Evolutionary conservation across 257 asterid genomes (phyloP).

Genomic region (Fraxinus excelsior): DNA sequence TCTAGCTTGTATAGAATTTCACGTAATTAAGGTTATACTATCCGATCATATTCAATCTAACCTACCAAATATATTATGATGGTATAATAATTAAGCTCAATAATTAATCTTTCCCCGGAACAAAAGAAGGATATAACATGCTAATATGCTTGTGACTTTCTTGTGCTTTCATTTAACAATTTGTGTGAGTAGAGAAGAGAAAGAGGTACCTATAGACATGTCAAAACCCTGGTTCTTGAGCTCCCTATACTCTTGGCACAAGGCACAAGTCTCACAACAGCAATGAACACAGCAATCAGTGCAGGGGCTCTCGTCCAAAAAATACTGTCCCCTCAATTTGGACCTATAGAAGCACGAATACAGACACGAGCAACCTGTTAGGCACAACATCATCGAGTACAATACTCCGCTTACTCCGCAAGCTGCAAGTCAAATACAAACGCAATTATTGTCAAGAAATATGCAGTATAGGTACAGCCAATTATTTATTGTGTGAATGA

Average conservation of each 20-base stretch:
- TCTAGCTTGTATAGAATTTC: too few relatives aligned
- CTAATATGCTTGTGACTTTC: too few relatives aligned
- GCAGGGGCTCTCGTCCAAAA: slow-evolving; percentile 31
- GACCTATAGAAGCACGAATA: slow-evolving; percentile 38
- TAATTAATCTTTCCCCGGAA: too few relatives aligned
- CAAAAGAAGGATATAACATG: too few relatives aligned
- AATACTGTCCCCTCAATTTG: slow-evolving; percentile 32
- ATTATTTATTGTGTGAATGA: too few relatives aligned
- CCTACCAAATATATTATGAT: too few relatives aligned
- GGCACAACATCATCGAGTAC: slow-evolving; percentile 14
- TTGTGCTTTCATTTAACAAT: too few relatives aligned
- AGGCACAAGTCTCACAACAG: slow-evolving; percentile 19
- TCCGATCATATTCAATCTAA: too few relatives aligned
- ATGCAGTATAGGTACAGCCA: neutral
- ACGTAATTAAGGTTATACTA: too few relatives aligned
- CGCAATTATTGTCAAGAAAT: neutral
- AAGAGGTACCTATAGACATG: neutral
- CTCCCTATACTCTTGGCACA: neutral
- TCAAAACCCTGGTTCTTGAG: neutral
- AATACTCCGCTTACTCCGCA: slow-evolving; percentile 31
- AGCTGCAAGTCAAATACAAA: slow-evolving; percentile 28
- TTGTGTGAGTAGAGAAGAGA: too few relatives aligned
- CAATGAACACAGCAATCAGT: slow-evolving; percentile 35
- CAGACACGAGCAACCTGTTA: slow-evolving; percentile 30
- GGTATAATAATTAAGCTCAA: too few relatives aligned